Base-by-base conservation (phyloP, 768 basidiomycete genomes). In the Candolleomyces efflorescens region DNA sequence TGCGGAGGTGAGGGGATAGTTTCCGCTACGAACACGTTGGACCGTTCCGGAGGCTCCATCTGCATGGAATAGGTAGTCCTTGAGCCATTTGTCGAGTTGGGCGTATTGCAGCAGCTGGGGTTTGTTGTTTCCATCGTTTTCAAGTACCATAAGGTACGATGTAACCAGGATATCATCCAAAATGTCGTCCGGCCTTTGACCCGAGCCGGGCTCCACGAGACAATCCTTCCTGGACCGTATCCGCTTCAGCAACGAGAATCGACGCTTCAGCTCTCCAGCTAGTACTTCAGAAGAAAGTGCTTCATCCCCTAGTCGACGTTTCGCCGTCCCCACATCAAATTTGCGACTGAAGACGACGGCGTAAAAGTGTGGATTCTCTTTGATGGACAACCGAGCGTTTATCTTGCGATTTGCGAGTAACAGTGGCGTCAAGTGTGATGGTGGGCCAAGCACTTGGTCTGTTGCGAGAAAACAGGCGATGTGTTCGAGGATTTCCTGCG, bases 401-500 rank as follows among this genome's bases (percentile, higher is more conserved):
- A 83, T 71, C 39, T 66, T 71, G 53, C 75, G 80, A 68, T 77
- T 83, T 32, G 80, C 74, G 36, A 70, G 61, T 15, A 89, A 75
- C 20, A 93, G 72, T 11, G 85, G 73, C n/a, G 79, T 54, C 27
- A 92, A 71, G 36, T 74, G 75, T 1, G 80, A 73, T 15, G 87
- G 88, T 7, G 89, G 87, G 17, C 89, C 87, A 43, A 84, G 72
- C 51, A 79, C 71, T 27, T 56, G 62, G 4, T 78, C 65, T 3
- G 83, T 83, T 7, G 80, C 83, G 41, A 82, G 71, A 63, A 83
- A 84, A 66, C 80, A 85, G 1, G 89, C 89, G 63, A 95, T 85
- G 52, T 85, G 84, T 66, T 93, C 87, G 46, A 94, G 78, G 39
- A 94, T 78, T 70, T 94, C 92, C 59, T 81, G 82, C 13, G 92